Conservation (phyloP, 768 basidiomycete species). For the Naganishia vaughanmartiniae region DNA sequence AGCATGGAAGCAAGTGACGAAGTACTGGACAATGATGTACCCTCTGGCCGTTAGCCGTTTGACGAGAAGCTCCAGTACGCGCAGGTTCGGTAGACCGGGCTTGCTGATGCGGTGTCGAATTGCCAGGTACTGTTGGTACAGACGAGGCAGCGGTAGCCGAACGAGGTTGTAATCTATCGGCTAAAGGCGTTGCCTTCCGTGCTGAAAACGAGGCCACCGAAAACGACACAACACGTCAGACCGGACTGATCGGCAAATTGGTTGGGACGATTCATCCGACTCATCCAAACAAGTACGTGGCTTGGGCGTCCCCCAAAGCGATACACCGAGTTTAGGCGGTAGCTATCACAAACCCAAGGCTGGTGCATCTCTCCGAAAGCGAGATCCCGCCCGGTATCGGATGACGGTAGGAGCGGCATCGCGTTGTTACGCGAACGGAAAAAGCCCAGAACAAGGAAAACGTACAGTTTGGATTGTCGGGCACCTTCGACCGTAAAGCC, state of each 20-base stretch:
- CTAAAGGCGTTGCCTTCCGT: background rate
- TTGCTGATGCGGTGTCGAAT: background rate
- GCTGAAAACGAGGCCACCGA: slow-evolving; percentile 10
- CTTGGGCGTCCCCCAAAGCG: background rate
- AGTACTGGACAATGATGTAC: background rate
- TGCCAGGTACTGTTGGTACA: background rate
- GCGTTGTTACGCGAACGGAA: background rate
- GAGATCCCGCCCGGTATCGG: background rate
- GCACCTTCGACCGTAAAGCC: background rate
- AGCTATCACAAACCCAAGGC: background rate
- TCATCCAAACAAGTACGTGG: background rate
- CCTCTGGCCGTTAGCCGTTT: background rate
- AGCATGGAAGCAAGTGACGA: background rate
- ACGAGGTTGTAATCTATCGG: background rate
- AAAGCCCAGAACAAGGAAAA: background rate
- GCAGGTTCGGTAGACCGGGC: background rate
- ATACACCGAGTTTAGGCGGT: background rate
- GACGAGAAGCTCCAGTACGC: background rate
- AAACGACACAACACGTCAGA: slow-evolving; percentile 25
- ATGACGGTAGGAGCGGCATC: background rate
- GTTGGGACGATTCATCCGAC: background rate
- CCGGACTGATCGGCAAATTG: background rate
- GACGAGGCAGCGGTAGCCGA: background rate
- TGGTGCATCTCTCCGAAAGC: background rate
- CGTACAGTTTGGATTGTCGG: slow-evolving; percentile 22